Evolutionary conservation across 306 rosid species (phyloP).

Genomic region (Hippophae tibetana): DNA sequence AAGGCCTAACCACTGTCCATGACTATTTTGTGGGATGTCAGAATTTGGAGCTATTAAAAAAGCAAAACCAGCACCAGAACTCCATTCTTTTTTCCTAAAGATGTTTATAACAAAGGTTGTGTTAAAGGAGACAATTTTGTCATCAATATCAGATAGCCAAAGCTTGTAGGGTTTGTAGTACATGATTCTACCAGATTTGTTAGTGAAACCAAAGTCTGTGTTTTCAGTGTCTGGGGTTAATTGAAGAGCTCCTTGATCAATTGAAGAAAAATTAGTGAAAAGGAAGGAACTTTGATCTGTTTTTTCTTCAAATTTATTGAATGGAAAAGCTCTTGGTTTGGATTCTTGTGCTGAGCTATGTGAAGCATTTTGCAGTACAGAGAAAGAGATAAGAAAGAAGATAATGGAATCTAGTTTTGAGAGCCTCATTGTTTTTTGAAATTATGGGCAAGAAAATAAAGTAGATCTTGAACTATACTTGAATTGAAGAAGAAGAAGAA

Average conservation of each 20-base stretch:
- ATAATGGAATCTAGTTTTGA: background rate
- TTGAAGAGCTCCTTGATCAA: constrained; percentile 23
- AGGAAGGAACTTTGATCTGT: background rate
- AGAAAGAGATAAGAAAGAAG: background rate
- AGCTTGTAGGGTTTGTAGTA: constrained; percentile 25
- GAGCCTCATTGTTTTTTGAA: too few species aligned
- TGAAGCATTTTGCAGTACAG: background rate
- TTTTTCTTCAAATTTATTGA: background rate
- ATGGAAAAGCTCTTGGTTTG: constrained; percentile 6
- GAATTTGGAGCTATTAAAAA: constrained; percentile 34
- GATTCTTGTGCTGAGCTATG: background rate
- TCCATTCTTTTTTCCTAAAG: constrained; percentile 5
- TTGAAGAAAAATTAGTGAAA: background rate
- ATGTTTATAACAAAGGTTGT: constrained; percentile 31
- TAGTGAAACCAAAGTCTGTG: background rate
- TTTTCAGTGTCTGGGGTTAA: constrained; percentile 25
- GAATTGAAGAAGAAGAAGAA: too few species aligned
- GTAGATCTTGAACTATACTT: too few species aligned
- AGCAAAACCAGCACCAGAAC: constrained; percentile 33
- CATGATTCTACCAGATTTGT: constrained; percentile 32
- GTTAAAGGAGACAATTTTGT: constrained; percentile 37
- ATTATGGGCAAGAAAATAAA: too few species aligned
- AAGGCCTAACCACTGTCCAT: constrained; percentile 43
- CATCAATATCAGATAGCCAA: constrained; percentile 24
- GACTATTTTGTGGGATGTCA: constrained; percentile 21